Percentiles rank a stretch among this genome's conserved stretches.
phyloP scores from a whole-genome alignment of 2,329 filamentous ascomycete genomes.

The Cryphonectria carpinicola region DNA sequence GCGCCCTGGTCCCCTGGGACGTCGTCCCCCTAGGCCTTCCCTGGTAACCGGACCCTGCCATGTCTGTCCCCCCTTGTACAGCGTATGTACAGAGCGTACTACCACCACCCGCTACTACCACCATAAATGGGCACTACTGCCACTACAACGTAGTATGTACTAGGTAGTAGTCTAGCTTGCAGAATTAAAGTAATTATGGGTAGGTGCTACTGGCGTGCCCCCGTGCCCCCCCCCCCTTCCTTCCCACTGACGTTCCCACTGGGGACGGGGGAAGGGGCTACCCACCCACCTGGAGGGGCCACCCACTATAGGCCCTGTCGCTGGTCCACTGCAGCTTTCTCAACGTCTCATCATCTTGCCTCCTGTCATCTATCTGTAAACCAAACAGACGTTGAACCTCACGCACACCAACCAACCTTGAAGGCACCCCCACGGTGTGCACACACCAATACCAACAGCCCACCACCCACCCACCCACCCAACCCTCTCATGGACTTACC shows the following conservation, averaged over 20 bases:
- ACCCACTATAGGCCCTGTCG: slow-evolving; percentile 3
- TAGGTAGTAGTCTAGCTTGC: neutral
- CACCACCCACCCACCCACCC: neutral
- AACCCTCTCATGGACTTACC: neutral
- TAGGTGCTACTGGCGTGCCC: neutral
- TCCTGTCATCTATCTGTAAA: slow-evolving; percentile 20
- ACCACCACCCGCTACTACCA: neutral
- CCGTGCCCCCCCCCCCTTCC: neutral
- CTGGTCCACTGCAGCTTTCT: slow-evolving; percentile 11
- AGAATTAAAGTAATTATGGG: neutral
- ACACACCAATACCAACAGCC: neutral
- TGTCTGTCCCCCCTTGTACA: too few species aligned
- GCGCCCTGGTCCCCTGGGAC: slow-evolving; percentile 12
- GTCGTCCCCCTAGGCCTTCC: neutral
- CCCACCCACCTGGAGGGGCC: neutral
- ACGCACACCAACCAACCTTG: neutral
- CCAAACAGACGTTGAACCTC: neutral
- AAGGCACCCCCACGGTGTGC: neutral
- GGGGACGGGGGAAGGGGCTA: neutral
- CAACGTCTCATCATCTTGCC: slow-evolving; percentile 7
- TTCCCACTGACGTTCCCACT: neutral
- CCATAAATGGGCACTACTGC: neutral
- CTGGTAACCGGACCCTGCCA: neutral
- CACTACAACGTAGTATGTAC: neutral
- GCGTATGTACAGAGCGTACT: neutral